Conservation (phyloP, 257 asterid genomes). For the Plantago elongata region DNA sequence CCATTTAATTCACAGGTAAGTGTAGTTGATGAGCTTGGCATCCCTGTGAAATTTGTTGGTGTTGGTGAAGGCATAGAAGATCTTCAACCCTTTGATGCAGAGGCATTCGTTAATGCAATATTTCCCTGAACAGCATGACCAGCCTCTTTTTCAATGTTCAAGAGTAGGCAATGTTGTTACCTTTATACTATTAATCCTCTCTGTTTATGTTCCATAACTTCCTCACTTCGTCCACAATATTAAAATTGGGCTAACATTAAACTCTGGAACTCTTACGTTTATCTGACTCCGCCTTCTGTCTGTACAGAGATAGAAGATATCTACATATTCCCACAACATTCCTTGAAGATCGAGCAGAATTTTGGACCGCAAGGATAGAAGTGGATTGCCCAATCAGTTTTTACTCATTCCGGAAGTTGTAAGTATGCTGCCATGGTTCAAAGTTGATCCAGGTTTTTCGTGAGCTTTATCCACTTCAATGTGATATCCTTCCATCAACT, state of each 20-base stretch:
- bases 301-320: too few relatives aligned
- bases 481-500: not conserved
- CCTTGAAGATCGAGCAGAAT: too few relatives aligned
- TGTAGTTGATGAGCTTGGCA: conserved; percentile 92
- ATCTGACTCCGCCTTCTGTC: too few relatives aligned
- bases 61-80: conserved; percentile 88
- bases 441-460: not conserved
- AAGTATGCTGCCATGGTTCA: not conserved
- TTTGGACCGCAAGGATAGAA: too few relatives aligned
- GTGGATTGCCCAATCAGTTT: not conserved
- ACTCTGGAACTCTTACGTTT: too few relatives aligned
- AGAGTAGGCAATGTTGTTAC: not conserved
- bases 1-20: conserved; percentile 53
- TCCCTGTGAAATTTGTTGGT: conserved; percentile 93
- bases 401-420: not conserved
- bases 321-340: too few relatives aligned
- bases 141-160: not conserved
- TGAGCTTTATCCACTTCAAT: not conserved
- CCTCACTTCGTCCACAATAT: too few relatives aligned
- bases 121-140: conserved; percentile 49
- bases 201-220: too few relatives aligned
- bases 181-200: too few relatives aligned
- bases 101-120: conserved; percentile 83
- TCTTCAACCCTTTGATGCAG: conserved; percentile 88
- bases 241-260: too few relatives aligned